A percentile compares a stretch with the other conserved stretches of the same genome.
phyloP scores from a whole-genome alignment of 306 rosid genomes.

The Vigna reflexopilosa region DNA sequence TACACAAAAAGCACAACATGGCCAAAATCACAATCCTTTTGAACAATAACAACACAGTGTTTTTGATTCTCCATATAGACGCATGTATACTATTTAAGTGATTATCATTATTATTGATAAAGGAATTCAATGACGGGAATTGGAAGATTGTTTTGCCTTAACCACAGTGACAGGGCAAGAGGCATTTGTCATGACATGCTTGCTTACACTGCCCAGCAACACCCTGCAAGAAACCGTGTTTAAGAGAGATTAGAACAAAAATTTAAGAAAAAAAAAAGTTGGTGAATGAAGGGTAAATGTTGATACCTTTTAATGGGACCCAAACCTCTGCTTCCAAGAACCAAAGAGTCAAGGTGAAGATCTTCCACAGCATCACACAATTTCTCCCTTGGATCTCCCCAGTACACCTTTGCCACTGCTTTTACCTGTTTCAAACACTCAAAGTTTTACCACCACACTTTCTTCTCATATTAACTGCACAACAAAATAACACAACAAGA shows the following conservation, averaged over 20 bases:
- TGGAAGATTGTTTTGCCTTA: conserved; percentile 54
- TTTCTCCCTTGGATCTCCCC: conserved; percentile 91
- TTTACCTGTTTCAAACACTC: conserved; percentile 53
- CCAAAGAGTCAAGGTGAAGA: conserved; percentile 70
- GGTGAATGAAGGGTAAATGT: conserved; percentile 17
- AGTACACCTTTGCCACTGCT: conserved; percentile 77
- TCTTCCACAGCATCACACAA: conserved; percentile 66
- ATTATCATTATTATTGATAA: not conserved
- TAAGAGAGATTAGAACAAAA: not conserved
- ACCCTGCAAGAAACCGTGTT: conserved; percentile 50
- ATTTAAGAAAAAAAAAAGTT: not conserved
- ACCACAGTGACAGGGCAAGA: conserved; percentile 82
- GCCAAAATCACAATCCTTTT: not conserved
- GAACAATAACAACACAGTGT: not conserved
- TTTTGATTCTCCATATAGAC: not conserved
- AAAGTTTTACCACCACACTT: not conserved
- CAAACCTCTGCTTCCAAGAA: conserved; percentile 83
- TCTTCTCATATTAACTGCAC: not conserved
- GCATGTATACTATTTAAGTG: not conserved
- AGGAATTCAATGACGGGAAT: conserved; percentile 32
- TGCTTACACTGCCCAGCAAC: conserved; percentile 80
- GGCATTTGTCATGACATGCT: conserved; percentile 66
- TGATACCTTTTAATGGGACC: conserved; percentile 66
- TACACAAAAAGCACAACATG: not conserved
- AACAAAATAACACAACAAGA: not conserved